These are phyloP conservation scores for Clonostachys sp. DNA, from an alignment of 2,329 filamentous ascomycete genomes.

Conservation along the genomic window DNA sequence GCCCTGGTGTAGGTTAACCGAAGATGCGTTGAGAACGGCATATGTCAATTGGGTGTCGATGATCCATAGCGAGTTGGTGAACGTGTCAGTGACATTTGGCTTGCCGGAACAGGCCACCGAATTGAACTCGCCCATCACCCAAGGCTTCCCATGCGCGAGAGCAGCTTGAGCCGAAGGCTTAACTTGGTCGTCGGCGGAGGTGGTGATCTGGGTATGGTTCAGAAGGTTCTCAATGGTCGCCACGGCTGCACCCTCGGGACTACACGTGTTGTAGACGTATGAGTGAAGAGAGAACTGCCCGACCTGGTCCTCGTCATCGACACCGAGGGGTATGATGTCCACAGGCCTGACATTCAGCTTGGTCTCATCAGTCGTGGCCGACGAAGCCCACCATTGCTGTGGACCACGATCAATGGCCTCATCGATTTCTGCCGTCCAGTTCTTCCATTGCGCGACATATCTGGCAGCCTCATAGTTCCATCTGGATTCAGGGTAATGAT, in stretches of 20 bases:
- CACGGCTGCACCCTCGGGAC: neutral
- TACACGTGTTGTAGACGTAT: conserved; percentile 2
- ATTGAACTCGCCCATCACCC: conserved; percentile 31
- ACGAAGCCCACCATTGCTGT: conserved; percentile 9
- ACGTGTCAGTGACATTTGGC: conserved; percentile 31
- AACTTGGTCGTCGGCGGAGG: too few species aligned
- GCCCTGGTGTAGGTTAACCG: conserved; percentile 23
- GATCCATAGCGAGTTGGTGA: conserved; percentile 31
- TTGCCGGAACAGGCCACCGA: conserved; percentile 30
- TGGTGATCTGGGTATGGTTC: too few species aligned
- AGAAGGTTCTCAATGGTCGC: too few species aligned
- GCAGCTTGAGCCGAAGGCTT: too few species aligned
- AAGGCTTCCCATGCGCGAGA: conserved; percentile 3
- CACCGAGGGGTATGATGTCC: conserved; percentile 7
- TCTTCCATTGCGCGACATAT: conserved; percentile 3
- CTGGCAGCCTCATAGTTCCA: conserved; percentile 6
- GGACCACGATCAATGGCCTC: neutral
- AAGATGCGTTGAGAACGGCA: conserved; percentile 26
- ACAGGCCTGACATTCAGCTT: conserved; percentile 8
- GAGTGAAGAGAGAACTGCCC: conserved; percentile 8
- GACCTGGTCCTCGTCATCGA: conserved; percentile 8
- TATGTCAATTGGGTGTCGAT: conserved; percentile 28
- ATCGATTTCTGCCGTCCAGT: conserved; percentile 1
- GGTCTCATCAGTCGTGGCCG: conserved; percentile 9
- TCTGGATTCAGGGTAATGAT: conserved; percentile 4